A percentile compares a stretch with the other conserved stretches of the same genome.
phyloP scores from a whole-genome alignment of 768 basidiomycete species.

The Tricholoma furcatifolium region DNA sequence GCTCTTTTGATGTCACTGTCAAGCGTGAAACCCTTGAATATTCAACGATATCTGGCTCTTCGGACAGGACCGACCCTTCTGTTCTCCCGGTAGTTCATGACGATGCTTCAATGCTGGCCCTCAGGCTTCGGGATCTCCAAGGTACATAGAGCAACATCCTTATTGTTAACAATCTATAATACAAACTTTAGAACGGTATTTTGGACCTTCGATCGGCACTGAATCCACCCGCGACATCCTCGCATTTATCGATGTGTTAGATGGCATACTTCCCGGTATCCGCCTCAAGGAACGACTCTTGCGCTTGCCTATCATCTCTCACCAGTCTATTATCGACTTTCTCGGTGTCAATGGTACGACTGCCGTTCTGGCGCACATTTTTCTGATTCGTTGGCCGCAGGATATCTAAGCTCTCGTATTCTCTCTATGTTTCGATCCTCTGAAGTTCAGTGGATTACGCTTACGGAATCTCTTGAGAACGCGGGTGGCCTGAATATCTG shows the following conservation, averaged over 20 bases:
- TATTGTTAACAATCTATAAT: neutral
- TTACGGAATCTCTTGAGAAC: conserved; percentile 45
- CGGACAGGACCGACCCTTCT: neutral
- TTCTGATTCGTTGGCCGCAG: conserved; percentile 24
- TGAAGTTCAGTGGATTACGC: conserved; percentile 40
- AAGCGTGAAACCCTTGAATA: conserved; percentile 33
- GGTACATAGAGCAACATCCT: conserved; percentile 19
- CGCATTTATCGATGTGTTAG: conserved; percentile 36
- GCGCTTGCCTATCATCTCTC: conserved; percentile 26
- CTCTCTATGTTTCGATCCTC: conserved; percentile 46
- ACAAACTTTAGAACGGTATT: conserved; percentile 35
- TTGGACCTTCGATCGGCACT: conserved; percentile 38
- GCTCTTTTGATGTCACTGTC: conserved; percentile 43
- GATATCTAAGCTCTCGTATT: conserved; percentile 44
- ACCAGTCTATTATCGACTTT: conserved; percentile 43
- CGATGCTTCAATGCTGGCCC: conserved; percentile 8
- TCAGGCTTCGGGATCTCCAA: conserved; percentile 29
- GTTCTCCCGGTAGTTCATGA: neutral
- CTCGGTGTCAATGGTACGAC: conserved; percentile 35
- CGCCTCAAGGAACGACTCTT: conserved; percentile 42
- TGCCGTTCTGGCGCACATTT: neutral
- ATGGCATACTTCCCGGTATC: conserved; percentile 45
- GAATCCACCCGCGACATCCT: conserved; percentile 39
- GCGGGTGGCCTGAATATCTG: conserved; percentile 51
- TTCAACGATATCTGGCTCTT: conserved; percentile 10